Evolutionary conservation across 73 alveolate species (phyloP).

Genomic region (Breviolum minutum): DNA sequence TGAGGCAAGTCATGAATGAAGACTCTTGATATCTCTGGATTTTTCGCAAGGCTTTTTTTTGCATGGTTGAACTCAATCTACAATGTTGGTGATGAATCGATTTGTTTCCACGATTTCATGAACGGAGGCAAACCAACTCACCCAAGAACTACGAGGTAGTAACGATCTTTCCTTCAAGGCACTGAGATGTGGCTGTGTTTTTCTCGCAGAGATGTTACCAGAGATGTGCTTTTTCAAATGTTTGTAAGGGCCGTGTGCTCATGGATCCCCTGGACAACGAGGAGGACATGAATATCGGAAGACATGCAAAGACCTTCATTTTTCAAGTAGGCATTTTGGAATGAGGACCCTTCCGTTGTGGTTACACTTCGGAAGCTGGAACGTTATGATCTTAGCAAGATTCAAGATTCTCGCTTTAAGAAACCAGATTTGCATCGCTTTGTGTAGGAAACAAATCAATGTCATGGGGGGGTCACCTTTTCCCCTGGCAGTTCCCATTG

Average conservation of each 20-base stretch:
- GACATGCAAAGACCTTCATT: neutral
- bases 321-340: neutral
- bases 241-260: constrained; percentile 73
- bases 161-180: constrained; percentile 64
- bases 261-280: constrained; percentile 66
- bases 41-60: too few species aligned
- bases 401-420: too few species aligned
- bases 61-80: too few species aligned
- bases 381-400: neutral
- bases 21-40: too few species aligned
- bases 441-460: too few species aligned
- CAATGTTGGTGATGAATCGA: too few species aligned
- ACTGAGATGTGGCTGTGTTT: neutral
- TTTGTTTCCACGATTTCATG: too few species aligned
- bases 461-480: too few species aligned
- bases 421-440: too few species aligned
- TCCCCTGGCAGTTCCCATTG: too few species aligned
- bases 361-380: constrained; percentile 16
- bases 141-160: constrained; percentile 44
- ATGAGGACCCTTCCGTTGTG: constrained; percentile 6
- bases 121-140: constrained; percentile 62
- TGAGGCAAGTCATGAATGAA: too few species aligned
- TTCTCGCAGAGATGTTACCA: neutral
- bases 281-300: constrained; percentile 43
- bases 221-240: neutral